Evolutionary conservation across 1,139 yeast species (phyloP).

Genomic region (Eremothecium cymbalariae): DNA sequence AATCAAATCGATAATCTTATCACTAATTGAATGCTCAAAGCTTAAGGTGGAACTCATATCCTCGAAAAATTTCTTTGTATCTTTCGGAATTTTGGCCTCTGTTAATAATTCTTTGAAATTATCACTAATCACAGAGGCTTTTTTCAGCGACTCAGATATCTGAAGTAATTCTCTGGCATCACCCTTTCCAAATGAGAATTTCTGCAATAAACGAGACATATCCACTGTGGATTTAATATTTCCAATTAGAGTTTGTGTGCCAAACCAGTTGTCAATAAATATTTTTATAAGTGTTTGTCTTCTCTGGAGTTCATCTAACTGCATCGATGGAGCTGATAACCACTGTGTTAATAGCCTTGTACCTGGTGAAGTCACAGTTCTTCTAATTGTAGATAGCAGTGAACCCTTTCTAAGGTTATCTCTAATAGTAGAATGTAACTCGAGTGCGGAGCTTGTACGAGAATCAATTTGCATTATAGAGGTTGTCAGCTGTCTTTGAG

Average conservation of each 20-base stretch:
- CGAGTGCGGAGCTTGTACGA: conserved; percentile 75
- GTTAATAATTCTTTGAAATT: conserved; percentile 8
- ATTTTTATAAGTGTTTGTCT: conserved; percentile 58
- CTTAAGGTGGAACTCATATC: conserved; percentile 10
- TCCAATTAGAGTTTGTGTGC: conserved; percentile 33
- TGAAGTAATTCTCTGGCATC: conserved; percentile 40
- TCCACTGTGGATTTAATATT: conserved; percentile 40
- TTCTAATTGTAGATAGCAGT: conserved; percentile 53
- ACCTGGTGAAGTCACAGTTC: conserved; percentile 78
- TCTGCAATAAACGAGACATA: conserved; percentile 47
- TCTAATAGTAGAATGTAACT: conserved; percentile 50
- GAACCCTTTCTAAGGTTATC: conserved; percentile 63
- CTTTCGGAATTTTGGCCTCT: conserved; percentile 5
- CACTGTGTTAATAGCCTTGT: conserved; percentile 68
- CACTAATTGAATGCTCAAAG: conserved; percentile 19
- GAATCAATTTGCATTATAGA: conserved; percentile 71
- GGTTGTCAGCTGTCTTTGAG: conserved; percentile 42
- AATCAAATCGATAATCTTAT: conserved; percentile 18
- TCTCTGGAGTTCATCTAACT: conserved; percentile 43
- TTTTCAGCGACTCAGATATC: conserved; percentile 36
- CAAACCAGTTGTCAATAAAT: conserved; percentile 38
- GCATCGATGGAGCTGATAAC: conserved; percentile 73
- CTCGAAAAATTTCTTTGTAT: conserved; percentile 8
- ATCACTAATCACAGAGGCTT: conserved; percentile 15
- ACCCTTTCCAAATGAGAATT: conserved; percentile 40